Evolutionary conservation across 495 filamentous ascomycete species (phyloP), one percentile per base, ranked within the genome.

Genomic region (Trichocladium antarcticum): DNA sequence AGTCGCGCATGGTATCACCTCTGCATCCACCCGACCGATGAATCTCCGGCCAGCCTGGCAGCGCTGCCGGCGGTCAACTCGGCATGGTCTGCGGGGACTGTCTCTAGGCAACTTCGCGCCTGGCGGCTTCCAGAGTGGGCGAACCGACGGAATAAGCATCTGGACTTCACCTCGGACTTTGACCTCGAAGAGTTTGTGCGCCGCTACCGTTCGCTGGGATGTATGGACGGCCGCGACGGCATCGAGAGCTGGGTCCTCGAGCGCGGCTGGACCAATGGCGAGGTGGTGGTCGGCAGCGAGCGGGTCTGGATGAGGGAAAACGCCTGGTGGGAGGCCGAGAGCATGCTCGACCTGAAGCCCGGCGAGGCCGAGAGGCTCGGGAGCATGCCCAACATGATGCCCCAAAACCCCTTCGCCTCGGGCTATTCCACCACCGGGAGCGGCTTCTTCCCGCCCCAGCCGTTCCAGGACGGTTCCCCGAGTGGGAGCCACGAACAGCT

Each of bases 111-210:
- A 67, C 72, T 98, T 14, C 84, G 92, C 24, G 78, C 84, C 34
- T 97, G 92, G 92, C 74, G 92, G 54, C 73, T 97, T 5, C 85
- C 90, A 0, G 92, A 98, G 63, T 98, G 92, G 92, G 86, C 88
- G 1, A 97, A 96, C 58, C 83, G 89, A 38, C 78, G 92, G 27
- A 87, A 87, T 55, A 90, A 87, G 64, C 77, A 84, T 51, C 79
- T 97, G n/a, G 92, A 97, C 63, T 97, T 94, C 63, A 98, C 92
- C 0, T 86, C 87, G 10, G 92, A 98, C 57, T 98, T 97, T 57
- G 92, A 98, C 57, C 63, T 89, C 14, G 87, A 96, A 35, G 92
- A 98, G 61, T 98, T 98, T 59, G 76, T 77, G 22, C 76, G 74
- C 57, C 79, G 93, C 19, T 98, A 95, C 61, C 68, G 79, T 20